A percentile compares a stretch with the other conserved stretches of the same genome.
phyloP scores from a whole-genome alignment of 768 basidiomycete genomes.

The Lyophyllum shimeji region DNA sequence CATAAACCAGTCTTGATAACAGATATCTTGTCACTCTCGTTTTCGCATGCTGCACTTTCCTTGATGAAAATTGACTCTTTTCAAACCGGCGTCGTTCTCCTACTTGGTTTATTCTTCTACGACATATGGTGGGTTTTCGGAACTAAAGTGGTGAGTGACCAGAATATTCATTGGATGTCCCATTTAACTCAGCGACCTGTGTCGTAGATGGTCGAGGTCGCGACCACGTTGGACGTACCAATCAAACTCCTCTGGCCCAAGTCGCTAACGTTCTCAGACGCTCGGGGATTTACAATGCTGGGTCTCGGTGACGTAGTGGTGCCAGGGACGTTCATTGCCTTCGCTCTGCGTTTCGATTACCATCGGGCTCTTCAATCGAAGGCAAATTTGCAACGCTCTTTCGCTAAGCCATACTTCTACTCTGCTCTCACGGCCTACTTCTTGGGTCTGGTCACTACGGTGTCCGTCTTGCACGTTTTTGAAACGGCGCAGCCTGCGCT shows the following conservation, averaged over 20 bases:
- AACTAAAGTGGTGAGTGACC: constrained; percentile 67
- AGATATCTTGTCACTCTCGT: constrained; percentile 74
- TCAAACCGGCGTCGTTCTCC: constrained; percentile 77
- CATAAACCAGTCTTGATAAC: constrained; percentile 71
- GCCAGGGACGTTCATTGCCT: constrained; percentile 69
- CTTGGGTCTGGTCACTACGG: constrained; percentile 69
- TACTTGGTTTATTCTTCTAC: constrained; percentile 87
- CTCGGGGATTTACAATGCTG: constrained; percentile 79
- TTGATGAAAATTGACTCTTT: constrained; percentile 88
- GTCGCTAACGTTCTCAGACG: constrained; percentile 46
- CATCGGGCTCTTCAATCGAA: constrained; percentile 36
- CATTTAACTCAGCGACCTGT: background rate
- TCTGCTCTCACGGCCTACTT: constrained; percentile 72
- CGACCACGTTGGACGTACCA: constrained; percentile 85
- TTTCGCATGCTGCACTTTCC: constrained; percentile 77
- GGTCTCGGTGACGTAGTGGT: constrained; percentile 88
- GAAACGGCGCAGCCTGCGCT: constrained; percentile 86
- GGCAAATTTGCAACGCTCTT: constrained; percentile 30
- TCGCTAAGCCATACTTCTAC: constrained; percentile 75
- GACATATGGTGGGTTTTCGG: constrained; percentile 97
- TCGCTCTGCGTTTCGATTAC: constrained; percentile 85
- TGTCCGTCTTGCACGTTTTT: constrained; percentile 82
- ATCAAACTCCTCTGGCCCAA: constrained; percentile 93
- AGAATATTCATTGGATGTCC: background rate
- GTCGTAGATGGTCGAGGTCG: constrained; percentile 87